These are phyloP conservation scores for Pythium vanterpoolii DNA, from an alignment of 352 stramenopile genomes.

Conservation along the genomic window DNA sequence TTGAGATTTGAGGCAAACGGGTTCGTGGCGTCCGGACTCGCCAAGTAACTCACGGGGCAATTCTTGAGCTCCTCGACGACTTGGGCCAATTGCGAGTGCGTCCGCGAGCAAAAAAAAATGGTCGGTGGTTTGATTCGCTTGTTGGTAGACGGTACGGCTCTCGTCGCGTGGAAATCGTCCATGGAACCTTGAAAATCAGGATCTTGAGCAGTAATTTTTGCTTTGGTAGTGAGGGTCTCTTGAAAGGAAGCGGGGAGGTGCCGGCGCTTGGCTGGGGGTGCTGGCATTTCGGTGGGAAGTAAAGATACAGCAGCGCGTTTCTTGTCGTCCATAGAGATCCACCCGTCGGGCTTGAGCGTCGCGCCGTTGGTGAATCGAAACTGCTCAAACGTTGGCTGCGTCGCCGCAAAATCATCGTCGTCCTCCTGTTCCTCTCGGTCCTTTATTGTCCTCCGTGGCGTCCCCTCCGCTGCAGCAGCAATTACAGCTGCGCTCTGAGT, in stretches of 20 bases:
- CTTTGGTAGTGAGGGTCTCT: background rate
- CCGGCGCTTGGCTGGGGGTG: conserved; percentile 22
- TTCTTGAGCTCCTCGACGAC: conserved; percentile 80
- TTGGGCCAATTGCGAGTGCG: conserved; percentile 82
- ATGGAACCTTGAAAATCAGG: conserved; percentile 8
- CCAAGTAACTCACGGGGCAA: conserved; percentile 60
- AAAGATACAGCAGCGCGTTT: conserved; percentile 17
- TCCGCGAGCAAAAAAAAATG: conserved; percentile 89
- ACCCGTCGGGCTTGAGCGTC: conserved; percentile 22
- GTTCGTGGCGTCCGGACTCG: conserved; percentile 33
- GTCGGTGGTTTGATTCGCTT: conserved; percentile 43
- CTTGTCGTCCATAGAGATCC: conserved; percentile 52
- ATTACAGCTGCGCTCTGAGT: background rate
- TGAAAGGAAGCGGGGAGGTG: conserved; percentile 28
- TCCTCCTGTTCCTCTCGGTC: conserved; percentile 11
- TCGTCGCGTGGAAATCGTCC: conserved; percentile 27
- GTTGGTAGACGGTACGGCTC: background rate
- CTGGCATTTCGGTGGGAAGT: too few species aligned
- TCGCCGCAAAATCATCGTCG: conserved; percentile 42
- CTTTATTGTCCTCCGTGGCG: background rate
- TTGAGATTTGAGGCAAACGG: conserved; percentile 46
- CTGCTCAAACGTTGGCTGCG: conserved; percentile 39
- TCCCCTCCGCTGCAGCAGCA: background rate
- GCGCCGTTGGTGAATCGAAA: conserved; percentile 30
- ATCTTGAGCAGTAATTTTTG: background rate